These are phyloP conservation scores for Penium margaritaceum DNA, from an alignment of 139 green algal species.

Conservation along the genomic window DNA sequence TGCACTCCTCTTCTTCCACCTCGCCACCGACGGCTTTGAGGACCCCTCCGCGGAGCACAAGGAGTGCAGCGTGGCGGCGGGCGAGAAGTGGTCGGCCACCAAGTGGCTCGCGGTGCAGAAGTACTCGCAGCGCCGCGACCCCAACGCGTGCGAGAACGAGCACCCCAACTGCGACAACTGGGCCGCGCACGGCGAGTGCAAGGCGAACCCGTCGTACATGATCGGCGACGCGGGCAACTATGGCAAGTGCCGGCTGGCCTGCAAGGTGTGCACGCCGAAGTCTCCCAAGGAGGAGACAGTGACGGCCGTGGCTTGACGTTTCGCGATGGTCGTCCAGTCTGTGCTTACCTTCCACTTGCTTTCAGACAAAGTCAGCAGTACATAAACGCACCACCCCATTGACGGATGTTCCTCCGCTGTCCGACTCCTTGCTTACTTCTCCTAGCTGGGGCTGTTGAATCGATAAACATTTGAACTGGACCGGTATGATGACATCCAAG, in stretches of 20 bases:
- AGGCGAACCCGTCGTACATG: constrained; percentile 52
- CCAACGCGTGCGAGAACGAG: constrained; percentile 38
- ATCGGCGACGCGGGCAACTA: constrained; percentile 20
- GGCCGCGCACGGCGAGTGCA: constrained; percentile 50
- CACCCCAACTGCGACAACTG: constrained; percentile 44
- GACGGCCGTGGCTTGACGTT: no score
- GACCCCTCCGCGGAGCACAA: constrained; percentile 50
- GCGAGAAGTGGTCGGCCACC: constrained; percentile 75
- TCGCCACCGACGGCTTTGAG: constrained; percentile 20
- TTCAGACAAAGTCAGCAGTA: no score
- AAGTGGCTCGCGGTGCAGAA: constrained; percentile 71
- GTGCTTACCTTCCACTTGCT: no score
- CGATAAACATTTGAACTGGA: no score
- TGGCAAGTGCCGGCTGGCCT: not conserved
- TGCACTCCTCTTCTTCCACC: constrained; percentile 49
- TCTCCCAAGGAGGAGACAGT: no score
- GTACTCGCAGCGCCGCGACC: not conserved
- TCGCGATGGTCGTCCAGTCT: no score
- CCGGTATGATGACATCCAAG: no score
- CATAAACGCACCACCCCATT: no score
- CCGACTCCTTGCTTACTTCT: no score
- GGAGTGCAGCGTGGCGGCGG: constrained; percentile 63
- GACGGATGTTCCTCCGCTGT: no score
- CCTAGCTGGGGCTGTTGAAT: no score
- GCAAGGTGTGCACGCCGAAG: not conserved